phyloP scores from a whole-genome alignment of 768 basidiomycete genomes.

The Filobasidium floriforme region DNA sequence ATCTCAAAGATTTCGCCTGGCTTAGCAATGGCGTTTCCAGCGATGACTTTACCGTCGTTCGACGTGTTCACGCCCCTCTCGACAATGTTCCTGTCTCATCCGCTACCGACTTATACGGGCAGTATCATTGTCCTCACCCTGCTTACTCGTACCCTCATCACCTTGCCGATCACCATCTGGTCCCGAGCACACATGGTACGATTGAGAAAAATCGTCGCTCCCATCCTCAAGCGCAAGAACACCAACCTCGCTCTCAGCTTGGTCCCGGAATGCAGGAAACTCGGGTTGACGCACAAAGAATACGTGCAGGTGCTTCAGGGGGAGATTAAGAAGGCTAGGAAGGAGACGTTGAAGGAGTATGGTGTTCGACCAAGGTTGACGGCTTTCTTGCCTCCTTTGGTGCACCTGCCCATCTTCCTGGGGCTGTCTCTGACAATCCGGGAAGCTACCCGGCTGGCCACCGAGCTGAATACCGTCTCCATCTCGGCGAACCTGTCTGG shows the following conservation, averaged over 20 bases:
- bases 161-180: constrained; percentile 45
- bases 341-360: constrained; percentile 32
- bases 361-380: constrained; percentile 24
- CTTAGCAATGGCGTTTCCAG: not conserved
- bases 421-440: constrained; percentile 40
- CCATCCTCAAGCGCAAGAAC: constrained; percentile 37
- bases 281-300: constrained; percentile 39
- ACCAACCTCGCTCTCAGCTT: constrained; percentile 30
- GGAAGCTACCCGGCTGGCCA: constrained; percentile 26
- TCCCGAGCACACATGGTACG: constrained; percentile 33
- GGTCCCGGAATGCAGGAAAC: constrained; percentile 35
- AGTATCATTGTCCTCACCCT: constrained; percentile 44
- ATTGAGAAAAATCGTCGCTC: constrained; percentile 37
- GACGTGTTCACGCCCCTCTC: constrained; percentile 14
- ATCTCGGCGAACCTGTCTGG: not conserved
- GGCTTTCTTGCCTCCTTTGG: constrained; percentile 36
- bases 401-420: constrained; percentile 46
- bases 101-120: constrained; percentile 12
- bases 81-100: constrained; percentile 24
- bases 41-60: constrained; percentile 5
- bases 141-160: constrained; percentile 35
- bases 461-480: not conserved
- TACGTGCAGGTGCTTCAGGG: constrained; percentile 35
- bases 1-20: not conserved
- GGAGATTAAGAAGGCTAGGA: constrained; percentile 8